Evolutionary conservation across 2,329 filamentous ascomycete species (phyloP), one percentile per base, ranked within the genome.

Genomic region (Epichloe aotearoae): DNA sequence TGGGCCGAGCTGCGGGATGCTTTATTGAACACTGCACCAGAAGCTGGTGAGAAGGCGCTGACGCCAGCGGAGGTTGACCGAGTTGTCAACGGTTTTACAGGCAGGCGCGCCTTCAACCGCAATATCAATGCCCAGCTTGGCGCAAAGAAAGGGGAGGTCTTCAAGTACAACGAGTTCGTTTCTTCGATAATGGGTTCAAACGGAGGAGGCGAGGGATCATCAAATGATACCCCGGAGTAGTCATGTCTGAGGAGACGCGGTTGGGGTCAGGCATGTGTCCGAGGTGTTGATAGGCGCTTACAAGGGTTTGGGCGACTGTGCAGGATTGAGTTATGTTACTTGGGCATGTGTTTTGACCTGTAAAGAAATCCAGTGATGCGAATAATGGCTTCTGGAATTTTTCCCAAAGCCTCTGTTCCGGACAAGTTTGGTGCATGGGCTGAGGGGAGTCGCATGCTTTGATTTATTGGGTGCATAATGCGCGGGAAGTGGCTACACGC

Each of bases 141-240:
- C 52, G 61, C 66, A 10, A 84, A 83, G 62, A 77, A 85, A 54
- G 88, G 87, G 1, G 91, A 97, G 53, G 89, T 97, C 1, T 97
- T 98, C 68, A 80, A 83, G 61, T 98, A 97, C 64, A 82, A 88
- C 55, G 93, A 98, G 52, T 97, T 97, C 69, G 88, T 97, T 55
- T 78, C 75, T 55, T 83, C 78, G 26, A 71, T 86, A 47, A 74
- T 78, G 58, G 82, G 82, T 2, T 73, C 76, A 10, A 76, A 68
- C 49, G 68, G 65, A 30, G 62, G 58, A 15, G 61, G 66, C 19
- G 58, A 60, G 17, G 52, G 53, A 37, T 54, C 48, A 23, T 59
- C 63, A 23, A 58, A 63, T 19, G 61, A 64, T 33, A 57, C 58
- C 50, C 55, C 56, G 5, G 63, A 66, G 46, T 53, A 52, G 44